A percentile compares a stretch with the other conserved stretches of the same genome.
Conservation (phyloP, 306 rosid genomes). For the Glycine soja region DNA sequence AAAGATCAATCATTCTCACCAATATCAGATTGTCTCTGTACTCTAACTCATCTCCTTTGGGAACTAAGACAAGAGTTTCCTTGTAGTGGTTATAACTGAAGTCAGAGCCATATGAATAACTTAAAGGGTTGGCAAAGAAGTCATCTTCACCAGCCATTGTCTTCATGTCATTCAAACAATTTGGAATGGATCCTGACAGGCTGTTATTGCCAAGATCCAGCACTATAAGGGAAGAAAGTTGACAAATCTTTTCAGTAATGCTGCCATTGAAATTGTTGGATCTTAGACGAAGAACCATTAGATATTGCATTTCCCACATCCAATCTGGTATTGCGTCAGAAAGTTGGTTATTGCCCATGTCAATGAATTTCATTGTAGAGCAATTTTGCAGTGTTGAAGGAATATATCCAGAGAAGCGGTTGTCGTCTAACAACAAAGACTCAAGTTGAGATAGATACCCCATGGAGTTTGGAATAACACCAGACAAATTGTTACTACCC, state of each 20-base stretch:
- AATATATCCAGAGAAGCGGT: constrained; percentile 31
- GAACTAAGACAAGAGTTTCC: constrained; percentile 42
- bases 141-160: constrained; percentile 45
- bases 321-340: constrained; percentile 43
- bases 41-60: constrained; percentile 50
- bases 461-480: constrained; percentile 42
- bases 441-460: constrained; percentile 32
- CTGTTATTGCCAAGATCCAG: constrained; percentile 49
- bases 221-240: constrained; percentile 50
- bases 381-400: constrained; percentile 43
- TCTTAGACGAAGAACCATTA: constrained; percentile 50
- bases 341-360: constrained; percentile 49
- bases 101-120: constrained; percentile 16
- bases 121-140: constrained; percentile 38
- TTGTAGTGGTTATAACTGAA: constrained; percentile 31
- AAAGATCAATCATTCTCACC: constrained; percentile 50
- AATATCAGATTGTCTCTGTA: constrained; percentile 42
- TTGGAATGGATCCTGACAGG: constrained; percentile 53
- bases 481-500: constrained; percentile 45
- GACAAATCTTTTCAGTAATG: constrained; percentile 40
- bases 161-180: constrained; percentile 45
- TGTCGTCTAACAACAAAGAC: constrained; percentile 42
- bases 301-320: constrained; percentile 48
- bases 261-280: constrained; percentile 42
- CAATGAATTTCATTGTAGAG: constrained; percentile 45